These are phyloP conservation scores for Aspergillus nidulans DNA, from an alignment of 495 filamentous ascomycete species.

Conservation along the genomic window DNA sequence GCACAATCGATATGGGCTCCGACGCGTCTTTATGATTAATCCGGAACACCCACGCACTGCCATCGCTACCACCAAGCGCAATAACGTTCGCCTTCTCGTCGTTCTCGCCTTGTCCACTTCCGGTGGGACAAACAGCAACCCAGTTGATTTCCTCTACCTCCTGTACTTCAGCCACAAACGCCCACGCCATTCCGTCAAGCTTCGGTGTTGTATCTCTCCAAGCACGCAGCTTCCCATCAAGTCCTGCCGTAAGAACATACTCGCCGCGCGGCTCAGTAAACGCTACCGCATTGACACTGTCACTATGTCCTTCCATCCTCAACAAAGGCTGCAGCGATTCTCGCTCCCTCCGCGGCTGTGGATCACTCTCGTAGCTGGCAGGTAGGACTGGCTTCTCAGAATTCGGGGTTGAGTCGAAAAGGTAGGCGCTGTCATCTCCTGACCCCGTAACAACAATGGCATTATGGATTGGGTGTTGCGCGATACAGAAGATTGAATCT, in stretches of 20 bases:
- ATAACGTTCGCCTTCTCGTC: slow-evolving; percentile 70
- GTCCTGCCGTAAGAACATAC: slow-evolving; percentile 77
- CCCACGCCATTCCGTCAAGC: slow-evolving; percentile 47
- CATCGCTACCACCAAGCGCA: slow-evolving; percentile 88
- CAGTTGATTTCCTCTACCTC: slow-evolving; percentile 97
- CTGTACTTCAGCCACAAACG: slow-evolving; percentile 63
- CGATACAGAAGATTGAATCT: slow-evolving; percentile 88
- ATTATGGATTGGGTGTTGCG: slow-evolving; percentile 78
- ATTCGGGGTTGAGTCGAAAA: slow-evolving; percentile 66
- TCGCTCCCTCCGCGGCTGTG: slow-evolving; percentile 52
- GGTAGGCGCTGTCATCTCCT: slow-evolving; percentile 76
- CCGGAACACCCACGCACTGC: slow-evolving; percentile 90
- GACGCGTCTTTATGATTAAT: slow-evolving; percentile 61
- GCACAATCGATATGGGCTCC: slow-evolving; percentile 70
- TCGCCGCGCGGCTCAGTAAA: slow-evolving; percentile 83
- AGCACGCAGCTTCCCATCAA: slow-evolving; percentile 70
- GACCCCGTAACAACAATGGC: slow-evolving; percentile 83
- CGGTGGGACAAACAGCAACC: slow-evolving; percentile 69
- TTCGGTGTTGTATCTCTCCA: slow-evolving; percentile 43
- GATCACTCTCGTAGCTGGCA: slow-evolving; percentile 65
- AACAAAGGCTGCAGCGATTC: slow-evolving; percentile 57
- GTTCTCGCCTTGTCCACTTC: slow-evolving; percentile 48
- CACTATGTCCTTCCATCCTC: slow-evolving; percentile 79
- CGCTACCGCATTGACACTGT: slow-evolving; percentile 78
- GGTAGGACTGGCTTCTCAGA: slow-evolving; percentile 63